Evolutionary conservation across 345 rosid genomes (phyloP), one percentile per base, ranked within the genome.

Genomic region (Hibiscus trionum): DNA sequence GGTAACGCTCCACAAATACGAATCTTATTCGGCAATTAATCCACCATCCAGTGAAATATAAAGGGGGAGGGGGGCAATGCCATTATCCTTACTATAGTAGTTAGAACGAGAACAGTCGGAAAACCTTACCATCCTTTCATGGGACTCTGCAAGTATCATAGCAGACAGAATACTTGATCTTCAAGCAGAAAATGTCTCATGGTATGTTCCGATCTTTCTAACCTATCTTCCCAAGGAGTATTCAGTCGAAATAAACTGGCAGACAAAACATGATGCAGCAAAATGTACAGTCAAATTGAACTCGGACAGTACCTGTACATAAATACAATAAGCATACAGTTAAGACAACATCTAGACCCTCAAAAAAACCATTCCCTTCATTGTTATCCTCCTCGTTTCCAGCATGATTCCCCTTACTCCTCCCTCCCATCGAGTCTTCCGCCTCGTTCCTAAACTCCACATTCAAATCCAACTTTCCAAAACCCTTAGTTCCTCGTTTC

Each of bases 361-460:
- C 94, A 42, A 95, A 90, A 79, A 95, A 92, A 60, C 79, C 87
- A 57, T 86, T 88, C 66, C 94, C 97, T 82, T 90, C 93, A 24
- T 80, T 84, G 76, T 86, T 87, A 72, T 90, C 99, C 77, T 77
- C 93, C 71, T 81, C 81, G 67, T 73, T 71, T 69, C 86, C 89
- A 1, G 88, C 8, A 66, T 87, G 82, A 73, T 78, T 81, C 61
- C 80, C 84, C 75, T 63, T 84, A 57, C 78, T 80, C 66, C 80
- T 78, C 52, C 80, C 73, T 4, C 82, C 80, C 15, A 73, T 71
- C 26, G 87, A 85, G 77, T 89, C 99, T 59, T 95, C 97, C 76
- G 53, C 90, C 71, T 95, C 97, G 52, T 90, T 92, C 74, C 90
- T 87, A 75, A 95, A 90, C 90, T 90, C 97, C 71, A 95, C 97